Percentiles rank a stretch among this genome's conserved stretches.
Evolutionary conservation across 2,329 filamentous ascomycete genomes (phyloP).

Genomic region (Rutstroemia sp.): DNA sequence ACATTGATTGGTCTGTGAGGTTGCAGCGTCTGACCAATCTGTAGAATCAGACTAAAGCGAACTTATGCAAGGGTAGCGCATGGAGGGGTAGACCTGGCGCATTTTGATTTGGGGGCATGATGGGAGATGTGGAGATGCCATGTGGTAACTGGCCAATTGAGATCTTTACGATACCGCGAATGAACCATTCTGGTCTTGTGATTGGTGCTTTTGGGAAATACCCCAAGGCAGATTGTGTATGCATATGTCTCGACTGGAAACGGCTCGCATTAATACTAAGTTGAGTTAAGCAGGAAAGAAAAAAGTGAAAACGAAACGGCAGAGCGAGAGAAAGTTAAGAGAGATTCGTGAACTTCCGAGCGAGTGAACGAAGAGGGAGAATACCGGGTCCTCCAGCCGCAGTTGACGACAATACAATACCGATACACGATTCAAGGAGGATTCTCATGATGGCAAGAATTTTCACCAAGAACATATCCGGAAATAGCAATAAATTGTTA

Average conservation of each 20-base stretch:
- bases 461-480: no score
- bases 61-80: background rate
- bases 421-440: no score
- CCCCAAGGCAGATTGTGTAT: background rate
- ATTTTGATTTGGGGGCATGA: constrained; percentile 5
- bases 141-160: constrained; percentile 2
- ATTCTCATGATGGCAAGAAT: no score
- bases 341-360: no score
- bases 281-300: no score
- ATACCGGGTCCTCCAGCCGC: no score
- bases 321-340: no score
- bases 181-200: background rate
- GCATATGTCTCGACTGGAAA: background rate
- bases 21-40: constrained; percentile 2
- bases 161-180: background rate
- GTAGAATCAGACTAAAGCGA: background rate
- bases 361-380: no score
- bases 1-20: background rate
- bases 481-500: no score
- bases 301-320: no score
- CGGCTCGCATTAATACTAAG: no score
- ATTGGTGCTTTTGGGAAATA: background rate
- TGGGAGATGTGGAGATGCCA: constrained; percentile 4
- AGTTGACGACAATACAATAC: no score
- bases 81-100: constrained; percentile 10